Evolutionary conservation across 495 filamentous ascomycete species (phyloP), one percentile per base, ranked within the genome.

Genomic region (Daldinia bambusicola): DNA sequence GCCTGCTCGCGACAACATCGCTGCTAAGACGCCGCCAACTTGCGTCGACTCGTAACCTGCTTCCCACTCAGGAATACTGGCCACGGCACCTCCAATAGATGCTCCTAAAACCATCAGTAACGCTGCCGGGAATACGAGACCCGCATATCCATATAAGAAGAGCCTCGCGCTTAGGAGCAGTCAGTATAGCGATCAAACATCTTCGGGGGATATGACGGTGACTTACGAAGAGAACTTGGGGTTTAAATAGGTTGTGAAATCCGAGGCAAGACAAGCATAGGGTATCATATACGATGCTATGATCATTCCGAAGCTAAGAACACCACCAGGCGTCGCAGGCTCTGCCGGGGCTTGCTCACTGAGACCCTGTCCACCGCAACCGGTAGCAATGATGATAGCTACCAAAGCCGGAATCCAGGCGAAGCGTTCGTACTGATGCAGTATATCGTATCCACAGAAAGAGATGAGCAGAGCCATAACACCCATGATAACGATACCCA

Each of bases 361-460:
- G 16, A 84, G 77, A 40, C 71, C 66, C 4, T 72, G 74, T 13
- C 80, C 81, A 41, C 80, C 78, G 51, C 75, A 75, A 37, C 82
- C 84, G 2, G 80, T 78, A 13, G 83, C 69, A 6, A 88, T 80
- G 55, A 81, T 72, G 40, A 89, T 81, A 12, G 86, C 82, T 26
- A 89, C 80, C 32, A 87, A 64, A 20, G 82, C 82, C 10, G 83
- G 79, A 71, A 87, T 84, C 88, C 88, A 90, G 14, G 88, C 86
- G 60, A 83, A 90, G 48, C 86, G 83, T 79, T 90, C 88, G 65
- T 87, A 90, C 10, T 83, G 68, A 71, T 90, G 83, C 34, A 91
- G 82, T 0, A 85, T 80, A 3, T 80, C 80, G 59, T 87, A 84
- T 26, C 89, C 89, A 72, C 88, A 84, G 71, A 89, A 87, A 10